phyloP scores from a whole-genome alignment of 805 yeast species.

The Gaillardinia entomophila region DNA sequence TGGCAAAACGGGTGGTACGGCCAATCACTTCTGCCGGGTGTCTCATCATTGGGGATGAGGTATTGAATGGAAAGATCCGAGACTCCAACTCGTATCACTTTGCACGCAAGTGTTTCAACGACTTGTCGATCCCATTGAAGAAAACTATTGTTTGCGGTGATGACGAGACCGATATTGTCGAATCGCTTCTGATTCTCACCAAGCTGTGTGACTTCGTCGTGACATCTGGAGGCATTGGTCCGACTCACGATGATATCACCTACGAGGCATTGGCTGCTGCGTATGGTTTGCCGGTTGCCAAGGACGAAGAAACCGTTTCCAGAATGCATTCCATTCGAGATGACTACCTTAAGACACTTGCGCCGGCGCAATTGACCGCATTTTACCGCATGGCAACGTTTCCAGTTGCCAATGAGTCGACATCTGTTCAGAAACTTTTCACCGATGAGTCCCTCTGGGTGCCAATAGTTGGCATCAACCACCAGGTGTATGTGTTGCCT shows the following conservation, averaged over 20 bases:
- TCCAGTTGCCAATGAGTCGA: constrained; percentile 40
- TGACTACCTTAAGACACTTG: constrained; percentile 23
- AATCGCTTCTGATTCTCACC: constrained; percentile 43
- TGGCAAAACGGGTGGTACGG: too few species aligned
- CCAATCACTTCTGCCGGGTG: constrained; percentile 40
- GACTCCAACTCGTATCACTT: constrained; percentile 75
- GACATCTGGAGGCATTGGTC: constrained; percentile 75
- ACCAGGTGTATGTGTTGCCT: constrained; percentile 67
- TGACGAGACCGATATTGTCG: constrained; percentile 57
- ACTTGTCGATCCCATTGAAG: constrained; percentile 58
- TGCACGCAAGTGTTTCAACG: constrained; percentile 61
- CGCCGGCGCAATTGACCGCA: constrained; percentile 46
- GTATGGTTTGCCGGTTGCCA: constrained; percentile 42
- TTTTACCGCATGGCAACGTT: constrained; percentile 76
- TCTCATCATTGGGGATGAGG: constrained; percentile 80
- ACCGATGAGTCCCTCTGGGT: constrained; percentile 64
- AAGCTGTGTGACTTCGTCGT: constrained; percentile 56
- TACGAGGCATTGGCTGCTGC: constrained; percentile 70
- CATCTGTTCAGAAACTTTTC: constrained; percentile 36
- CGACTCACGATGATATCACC: constrained; percentile 88
- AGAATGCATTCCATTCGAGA: constrained; percentile 52
- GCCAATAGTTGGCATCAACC: constrained; percentile 67
- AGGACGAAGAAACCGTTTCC: constrained; percentile 53
- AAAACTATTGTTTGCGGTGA: constrained; percentile 75
- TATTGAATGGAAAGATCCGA: constrained; percentile 74